Percentiles rank a stretch among this genome's conserved stretches.
phyloP scores from a whole-genome alignment of 2,329 filamentous ascomycete genomes.

The Penicillium sp. region DNA sequence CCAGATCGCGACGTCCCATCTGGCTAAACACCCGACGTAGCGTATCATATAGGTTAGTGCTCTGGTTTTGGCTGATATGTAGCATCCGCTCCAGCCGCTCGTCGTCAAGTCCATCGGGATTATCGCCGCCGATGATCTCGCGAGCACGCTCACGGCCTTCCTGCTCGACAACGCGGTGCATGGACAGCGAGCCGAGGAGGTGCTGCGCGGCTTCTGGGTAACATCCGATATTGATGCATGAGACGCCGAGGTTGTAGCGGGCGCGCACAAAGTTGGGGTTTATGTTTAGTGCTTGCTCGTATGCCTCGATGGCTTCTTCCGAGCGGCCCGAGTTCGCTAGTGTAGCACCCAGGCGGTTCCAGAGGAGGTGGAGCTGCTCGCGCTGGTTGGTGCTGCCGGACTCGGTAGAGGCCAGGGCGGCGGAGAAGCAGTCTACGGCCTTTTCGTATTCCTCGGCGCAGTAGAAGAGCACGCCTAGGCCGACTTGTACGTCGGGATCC shows the following conservation, averaged over 20 bases:
- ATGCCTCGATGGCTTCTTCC: constrained; percentile 96
- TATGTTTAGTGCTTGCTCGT: constrained; percentile 86
- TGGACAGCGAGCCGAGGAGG: constrained; percentile 85
- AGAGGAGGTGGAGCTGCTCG: constrained; percentile 88
- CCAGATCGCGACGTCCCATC: constrained; percentile 88
- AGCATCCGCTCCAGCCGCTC: constrained; percentile 83
- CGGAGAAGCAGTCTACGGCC: constrained; percentile 96
- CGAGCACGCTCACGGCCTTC: constrained; percentile 81
- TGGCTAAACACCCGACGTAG: constrained; percentile 91
- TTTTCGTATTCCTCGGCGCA: constrained; percentile 98
- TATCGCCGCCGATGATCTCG: constrained; percentile 72
- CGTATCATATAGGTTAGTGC: constrained; percentile 95
- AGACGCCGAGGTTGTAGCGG: constrained; percentile 93
- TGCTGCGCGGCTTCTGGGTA: constrained; percentile 92
- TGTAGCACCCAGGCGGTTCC: constrained; percentile 95
- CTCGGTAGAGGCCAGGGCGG: constrained; percentile 84
- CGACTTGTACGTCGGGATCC: constrained; percentile 98
- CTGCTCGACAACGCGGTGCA: constrained; percentile 92
- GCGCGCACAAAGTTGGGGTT: constrained; percentile 97
- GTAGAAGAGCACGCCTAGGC: constrained; percentile 95
- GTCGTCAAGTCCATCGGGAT: constrained; percentile 58
- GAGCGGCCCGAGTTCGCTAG: constrained; percentile 91
- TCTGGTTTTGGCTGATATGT: constrained; percentile 79
- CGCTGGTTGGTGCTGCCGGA: constrained; percentile 80
- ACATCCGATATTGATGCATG: constrained; percentile 96